Base-by-base conservation (phyloP, 352 stramenopile genomes). In the Phytophthora colocasiae region DNA sequence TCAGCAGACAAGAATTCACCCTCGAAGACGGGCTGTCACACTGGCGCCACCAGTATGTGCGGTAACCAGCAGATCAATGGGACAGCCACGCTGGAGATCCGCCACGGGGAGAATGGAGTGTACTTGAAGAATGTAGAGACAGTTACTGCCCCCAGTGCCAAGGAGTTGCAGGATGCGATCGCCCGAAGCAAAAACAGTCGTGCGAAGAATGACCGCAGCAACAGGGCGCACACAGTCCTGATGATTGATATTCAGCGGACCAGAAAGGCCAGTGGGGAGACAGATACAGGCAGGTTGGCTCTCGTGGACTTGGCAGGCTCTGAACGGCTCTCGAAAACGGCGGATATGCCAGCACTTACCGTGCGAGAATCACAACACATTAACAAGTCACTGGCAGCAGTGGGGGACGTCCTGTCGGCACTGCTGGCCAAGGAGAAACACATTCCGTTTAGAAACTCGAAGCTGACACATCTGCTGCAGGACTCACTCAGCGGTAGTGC, bases 401-500 rank as follows among this genome's bases (percentile, higher is more conserved):
- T 96, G 17, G 80, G 78, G 8, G 85, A 96, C 49, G 88, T 96
- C 7, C 62, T 95, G 34, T 66, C 77, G 7, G 81, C 87, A 12
- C 59, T 93, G 32, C 59, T 87, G 31, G 80, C 82, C 1, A 91
- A 91, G 66, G 85, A 96, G 19, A 92, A 93, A 24, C 85, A 95
- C 63, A 77, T 96, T 3, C 87, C 87, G 46, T 96, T 89, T 54
- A 76, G 89, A 11, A 95, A 96, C 53, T 91, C 85, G 10, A 96
- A 96, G 69, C 78, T 96, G 22, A 96, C 89, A 17, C 84, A 94
- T 58, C 58, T 96, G 59, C 69, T 96, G 27, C 88, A 95, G 53
- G 85, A 94, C 41, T 91, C 83, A 27, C 57, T 94, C 10, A 60
- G 62, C 47, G 78, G 79, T 8, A 73, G 63, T 12, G 40, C 66